Base-by-base conservation (phyloP, 345 rosid genomes). In the Stellera chamaejasme region DNA sequence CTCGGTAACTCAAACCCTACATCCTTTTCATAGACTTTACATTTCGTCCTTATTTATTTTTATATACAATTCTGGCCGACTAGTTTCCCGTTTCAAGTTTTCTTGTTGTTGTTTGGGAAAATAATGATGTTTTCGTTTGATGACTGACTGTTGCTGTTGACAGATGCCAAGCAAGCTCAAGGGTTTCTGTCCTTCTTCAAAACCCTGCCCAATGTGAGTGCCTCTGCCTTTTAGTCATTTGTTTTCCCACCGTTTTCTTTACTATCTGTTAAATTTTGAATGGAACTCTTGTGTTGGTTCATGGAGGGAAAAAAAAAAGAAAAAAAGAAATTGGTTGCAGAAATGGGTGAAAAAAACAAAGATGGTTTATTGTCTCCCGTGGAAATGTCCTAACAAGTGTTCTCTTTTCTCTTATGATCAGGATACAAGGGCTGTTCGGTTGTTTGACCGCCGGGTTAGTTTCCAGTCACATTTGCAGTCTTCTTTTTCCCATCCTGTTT, bases 101-200 rank as follows among this genome's bases (percentile, higher is more conserved):
- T 28, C 16, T 12, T 65, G 46, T 14, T 36, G 1, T 54, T 26
- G 12, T 48, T 51, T 52, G 36, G 59, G 43, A 14, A 54, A 16
- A 51, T 47, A 10, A 16, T 70, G n/a, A n/a, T 64, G 9, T 48
- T 46, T 52, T 28, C 15, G 55, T 32, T 32, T 3, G 39, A 32
- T 32, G 39, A 32, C 9, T 1, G 23, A 19, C 55, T 56, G 5
- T 13, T 55, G 43, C 23, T 55, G 16, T 52, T 56, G 58, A 23
- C 47, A 92, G 97, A 89, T 80, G 85, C 84, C 49, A 89, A 82
- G 80, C 99, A 93, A 70, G 91, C 99, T 62, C 94, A 85, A 68
- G 99, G 99, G 67, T 93, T 93, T 76, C 84, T 93, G 58, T 81
- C 91, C 10, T 93, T 93, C 82, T 93, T 84, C 84, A 93, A 81